Percentiles rank a stretch among this genome's conserved stretches.
Evolutionary conservation across 345 rosid genomes (phyloP).

Genomic region (Arabidopsis thaliana): DNA sequence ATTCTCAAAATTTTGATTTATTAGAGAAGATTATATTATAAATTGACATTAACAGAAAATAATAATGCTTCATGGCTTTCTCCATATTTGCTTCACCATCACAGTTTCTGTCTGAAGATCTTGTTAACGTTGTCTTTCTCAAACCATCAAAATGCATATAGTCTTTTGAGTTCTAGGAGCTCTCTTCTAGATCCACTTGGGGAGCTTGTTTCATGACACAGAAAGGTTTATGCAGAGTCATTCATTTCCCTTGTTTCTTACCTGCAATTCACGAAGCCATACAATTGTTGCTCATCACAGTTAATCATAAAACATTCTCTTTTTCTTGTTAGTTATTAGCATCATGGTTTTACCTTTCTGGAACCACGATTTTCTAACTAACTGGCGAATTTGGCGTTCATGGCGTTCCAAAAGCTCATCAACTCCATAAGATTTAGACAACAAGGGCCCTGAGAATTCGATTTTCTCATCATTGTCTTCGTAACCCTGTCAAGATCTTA

Average conservation of each 20-base stretch:
- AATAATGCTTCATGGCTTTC: slow-evolving; percentile 23
- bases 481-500: slow-evolving; percentile 55
- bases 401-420: slow-evolving; percentile 86
- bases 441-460: slow-evolving; percentile 88
- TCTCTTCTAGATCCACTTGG: slow-evolving; percentile 21
- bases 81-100: slow-evolving; percentile 34
- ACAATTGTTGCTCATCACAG: slow-evolving; percentile 20
- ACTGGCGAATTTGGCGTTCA: slow-evolving; percentile 89
- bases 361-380: slow-evolving; percentile 90
- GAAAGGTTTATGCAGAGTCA: slow-evolving; percentile 39
- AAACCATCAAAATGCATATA: slow-evolving; percentile 22
- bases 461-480: slow-evolving; percentile 64
- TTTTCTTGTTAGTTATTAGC: not conserved
- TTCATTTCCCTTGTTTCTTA: slow-evolving; percentile 63
- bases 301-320: not conserved
- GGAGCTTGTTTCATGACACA: slow-evolving; percentile 30
- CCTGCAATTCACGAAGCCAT: slow-evolving; percentile 48
- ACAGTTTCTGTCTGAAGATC: slow-evolving; percentile 19
- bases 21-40: not conserved
- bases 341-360: slow-evolving; percentile 66
- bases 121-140: slow-evolving; percentile 3
- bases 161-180: slow-evolving; percentile 28
- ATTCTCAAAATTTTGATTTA: slow-evolving; percentile 19
- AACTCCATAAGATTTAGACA: slow-evolving; percentile 77
- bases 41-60: slow-evolving; percentile 13